Evolutionary conservation across 805 yeast genomes (phyloP).

Genomic region (Candida palmyrensis): DNA sequence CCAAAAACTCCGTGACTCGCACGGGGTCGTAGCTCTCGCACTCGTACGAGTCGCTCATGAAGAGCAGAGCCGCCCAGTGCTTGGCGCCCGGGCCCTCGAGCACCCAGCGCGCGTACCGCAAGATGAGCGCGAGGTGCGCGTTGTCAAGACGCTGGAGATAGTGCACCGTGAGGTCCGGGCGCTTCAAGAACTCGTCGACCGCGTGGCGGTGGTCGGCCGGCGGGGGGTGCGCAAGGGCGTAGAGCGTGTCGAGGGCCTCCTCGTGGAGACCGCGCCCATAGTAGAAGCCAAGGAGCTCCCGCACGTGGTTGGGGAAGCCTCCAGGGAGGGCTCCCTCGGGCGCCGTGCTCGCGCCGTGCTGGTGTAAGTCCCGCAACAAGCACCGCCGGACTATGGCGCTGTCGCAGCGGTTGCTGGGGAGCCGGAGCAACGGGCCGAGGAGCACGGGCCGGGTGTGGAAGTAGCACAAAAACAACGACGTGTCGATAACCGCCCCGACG

Average conservation of each 20-base stretch:
- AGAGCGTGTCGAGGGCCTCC: conserved; percentile 61
- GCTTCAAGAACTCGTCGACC: conserved; percentile 23
- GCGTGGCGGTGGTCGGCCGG: conserved; percentile 12
- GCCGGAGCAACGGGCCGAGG: conserved; percentile 77
- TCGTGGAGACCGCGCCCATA: conserved; percentile 56
- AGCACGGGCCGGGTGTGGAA: conserved; percentile 61
- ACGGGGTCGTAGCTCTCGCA: conserved; percentile 53
- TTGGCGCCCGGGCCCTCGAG: too few relatives aligned
- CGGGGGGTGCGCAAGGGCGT: conserved; percentile 19
- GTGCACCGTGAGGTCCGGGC: conserved; percentile 43
- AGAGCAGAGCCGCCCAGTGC: conserved; percentile 40
- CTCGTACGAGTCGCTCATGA: conserved; percentile 59
- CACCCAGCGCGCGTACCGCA: conserved; percentile 53
- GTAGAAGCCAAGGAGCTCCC: conserved; percentile 76
- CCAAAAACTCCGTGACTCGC: conserved; percentile 51
- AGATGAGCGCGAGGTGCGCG: conserved; percentile 46
- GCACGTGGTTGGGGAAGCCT: conserved; percentile 38
- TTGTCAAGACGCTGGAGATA: conserved; percentile 55
- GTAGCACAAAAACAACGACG: conserved; percentile 74
- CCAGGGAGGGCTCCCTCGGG: conserved; percentile 8
- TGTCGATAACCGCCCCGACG: conserved; percentile 57
- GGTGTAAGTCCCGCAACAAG: conserved; percentile 34
- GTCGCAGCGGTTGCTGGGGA: conserved; percentile 68
- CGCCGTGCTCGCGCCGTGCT: conserved; percentile 7
- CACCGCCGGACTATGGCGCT: conserved; percentile 53